Base-by-base conservation (phyloP, 1,284 basidiomycete species). In the Malassezia sp. region DNA sequence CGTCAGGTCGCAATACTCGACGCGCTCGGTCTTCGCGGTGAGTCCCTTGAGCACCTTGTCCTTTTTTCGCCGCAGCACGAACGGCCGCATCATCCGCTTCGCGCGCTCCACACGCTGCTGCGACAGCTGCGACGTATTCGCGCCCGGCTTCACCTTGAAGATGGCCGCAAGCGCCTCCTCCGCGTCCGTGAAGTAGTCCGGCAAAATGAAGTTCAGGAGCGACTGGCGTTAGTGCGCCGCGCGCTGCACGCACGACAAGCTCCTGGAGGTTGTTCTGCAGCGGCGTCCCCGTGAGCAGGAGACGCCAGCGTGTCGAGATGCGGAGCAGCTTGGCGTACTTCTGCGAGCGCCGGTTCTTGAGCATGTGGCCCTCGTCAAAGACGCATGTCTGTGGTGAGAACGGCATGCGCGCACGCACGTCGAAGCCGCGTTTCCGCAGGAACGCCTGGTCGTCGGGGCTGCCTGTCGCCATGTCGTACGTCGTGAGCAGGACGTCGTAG, bases 71-170 rank as follows among this genome's bases (percentile, higher is more conserved):
- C 93, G 83, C 17, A 99, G 77, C 22, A 97, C 90, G 69, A 99
- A 99, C 0, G 93, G 93, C 14, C 86, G 90, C 82, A 99, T 89
- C 89, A 99, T 95, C 70, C 85, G 88, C 74, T 96, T 93, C 5
- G 93, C 93, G 45, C 91, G 75, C 38, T 87, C 85, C 21, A 95
- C 84, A 36, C 90, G 81, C 68, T 89, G 83, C 66, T 85, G 81
- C 5, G 89, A 84, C 12, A 97, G 80, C 32, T 93, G 71, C 32
- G 84, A 84, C 39, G 85, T 80, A 54, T 84, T 85, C 9, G 83
- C 82, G 60, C 87, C 84, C 5, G 84, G 82, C 60, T 86, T 88
- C 29, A 87, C 85, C 72, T 96, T 97, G 80, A 97, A 99, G 59
- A 99, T 93, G 11, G 88, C 84, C 11, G 86, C 80, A 6, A 99